A percentile compares a stretch with the other conserved stretches of the same genome.
phyloP scores from a whole-genome alignment of 768 basidiomycete species.

The Tephrocybe rancida region DNA sequence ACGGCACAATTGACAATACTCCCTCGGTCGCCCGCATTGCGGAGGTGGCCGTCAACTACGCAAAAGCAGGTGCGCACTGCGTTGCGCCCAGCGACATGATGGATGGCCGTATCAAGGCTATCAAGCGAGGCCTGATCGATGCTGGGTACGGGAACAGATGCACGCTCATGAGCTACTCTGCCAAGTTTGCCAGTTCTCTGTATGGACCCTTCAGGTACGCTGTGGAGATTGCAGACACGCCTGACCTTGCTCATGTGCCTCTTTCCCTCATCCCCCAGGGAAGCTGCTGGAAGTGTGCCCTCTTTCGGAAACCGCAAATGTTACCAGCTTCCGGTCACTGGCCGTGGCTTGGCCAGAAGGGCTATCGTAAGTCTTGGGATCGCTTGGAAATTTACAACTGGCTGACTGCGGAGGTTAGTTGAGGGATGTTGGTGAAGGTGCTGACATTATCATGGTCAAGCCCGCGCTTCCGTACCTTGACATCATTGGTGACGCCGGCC shows the following conservation, averaged over 20 bases:
- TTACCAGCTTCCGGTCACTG: slow-evolving; percentile 92
- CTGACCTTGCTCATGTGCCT: too few relatives aligned
- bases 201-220: slow-evolving; percentile 93
- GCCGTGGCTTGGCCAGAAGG: slow-evolving; percentile 86
- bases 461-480: slow-evolving; percentile 96
- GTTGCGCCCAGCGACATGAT: slow-evolving; percentile 99
- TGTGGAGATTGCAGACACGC: slow-evolving; percentile 15
- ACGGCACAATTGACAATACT: slow-evolving; percentile 76
- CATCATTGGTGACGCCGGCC: slow-evolving; percentile 86
- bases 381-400: neutral
- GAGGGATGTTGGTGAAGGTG: slow-evolving; percentile 89
- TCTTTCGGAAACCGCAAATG: slow-evolving; percentile 96
- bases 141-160: slow-evolving; percentile 85
- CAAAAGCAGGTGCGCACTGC: slow-evolving; percentile 94
- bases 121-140: slow-evolving; percentile 86
- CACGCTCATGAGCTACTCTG: slow-evolving; percentile 95
- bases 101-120: slow-evolving; percentile 91
- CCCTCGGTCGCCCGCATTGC: slow-evolving; percentile 89
- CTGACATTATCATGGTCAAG: slow-evolving; percentile 99
- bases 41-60: slow-evolving; percentile 90
- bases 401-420: slow-evolving; percentile 45
- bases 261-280: slow-evolving; percentile 49
- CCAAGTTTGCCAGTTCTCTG: slow-evolving; percentile 93
- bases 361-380: slow-evolving; percentile 71
- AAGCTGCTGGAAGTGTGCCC: slow-evolving; percentile 96